Base-by-base conservation (phyloP, 2,329 filamentous ascomycete species). In the Truncatella angustata region DNA sequence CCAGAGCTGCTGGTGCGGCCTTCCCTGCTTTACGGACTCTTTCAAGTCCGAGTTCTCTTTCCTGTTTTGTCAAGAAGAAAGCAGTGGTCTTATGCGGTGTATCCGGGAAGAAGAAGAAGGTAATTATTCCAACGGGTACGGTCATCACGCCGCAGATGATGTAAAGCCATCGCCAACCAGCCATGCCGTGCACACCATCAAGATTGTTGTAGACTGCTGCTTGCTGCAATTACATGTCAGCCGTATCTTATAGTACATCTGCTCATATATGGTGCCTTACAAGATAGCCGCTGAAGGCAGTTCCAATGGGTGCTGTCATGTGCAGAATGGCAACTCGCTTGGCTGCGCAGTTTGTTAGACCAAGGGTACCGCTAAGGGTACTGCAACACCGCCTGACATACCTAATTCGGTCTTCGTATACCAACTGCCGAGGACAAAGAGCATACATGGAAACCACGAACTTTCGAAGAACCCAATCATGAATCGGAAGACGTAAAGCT, bases 61-160 rank as follows among this genome's bases (percentile, higher is more conserved):
- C 49, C 30, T 44, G 28, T 11, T 16, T 18, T 5, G 49, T 34
- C 16, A 51, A 26, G 30, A 44, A 51, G 11, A 21, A 34, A 10
- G 49, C 24, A 9, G 35, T 24, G 20, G 49, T 51, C 28, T n/a
- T 51, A 20, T 51, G 30, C 21, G 49, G 49, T 4, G 49, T 51
- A 18, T 51, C 49, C 5, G 49, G 49, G n/a, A 51, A 39, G 28
- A 51, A 23, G 30, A 51, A 44, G 26, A 16, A 14, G n/a, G 49
- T 51, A 23, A 35, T 18, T 9, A 51, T 16, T 2, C 49, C 49
- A 3, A 51, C 39, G 16, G 49, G 49, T 14, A 51, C 14, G 1
- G 49, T 51, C 49, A 51, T 51, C 18, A 50, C 47, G 7, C 49
- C 49, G 30, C 49, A 51, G 20, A 51, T 32, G 37, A 51, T 51